Evolutionary conservation across 2,329 filamentous ascomycete genomes (phyloP), one percentile per base, ranked within the genome.

Genomic region (Amauroascus verrucosus): DNA sequence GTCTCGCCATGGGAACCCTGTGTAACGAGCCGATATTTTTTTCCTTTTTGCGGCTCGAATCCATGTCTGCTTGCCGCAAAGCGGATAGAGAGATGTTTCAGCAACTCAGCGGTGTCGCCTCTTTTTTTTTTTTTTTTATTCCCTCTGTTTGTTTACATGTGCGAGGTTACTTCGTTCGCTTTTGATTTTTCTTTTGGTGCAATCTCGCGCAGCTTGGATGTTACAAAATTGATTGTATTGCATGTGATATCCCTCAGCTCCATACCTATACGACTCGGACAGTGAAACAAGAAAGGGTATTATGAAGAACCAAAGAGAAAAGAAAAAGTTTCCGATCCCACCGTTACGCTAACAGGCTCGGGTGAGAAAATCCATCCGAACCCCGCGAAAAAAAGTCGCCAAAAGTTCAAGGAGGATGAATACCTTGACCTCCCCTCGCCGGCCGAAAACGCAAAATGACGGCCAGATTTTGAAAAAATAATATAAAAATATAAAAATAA

Each of bases 1-100:
- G 7, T 6, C 13, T 35, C 8, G 46, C 46, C 30, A 49, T 49
- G 47, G 47, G 47, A 49, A 49, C 47, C 46, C n/a, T 33, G 46
- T 48, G 46, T 48, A 37, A 48, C 30, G 26, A 14, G 11, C 32
- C 32, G 32, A 11, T 40, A 2, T 18, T 40, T 40, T 18, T n/a
- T 6, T 16, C 18, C n/a, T 40, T 16, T 30, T 30, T 30, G 26
- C 26, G 26, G 26, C n/a, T 37, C 14, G 33, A 5, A 37, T 37
- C 11, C 33, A 37, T 4, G 33, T 13, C 4, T 16, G 5, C 6
- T 37, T 37, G 33, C 33, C 5, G n/a, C 5, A 6, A 14, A 14
- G 33, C 14, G n/a, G 11, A 14, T 13, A 4, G 33, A 5, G 11
- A 16, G 33, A 37, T 16, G n/a, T 37, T 37, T 5, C 26, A 30